phyloP scores from a whole-genome alignment of 805 yeast species.

The Kodamaea leandrae region DNA sequence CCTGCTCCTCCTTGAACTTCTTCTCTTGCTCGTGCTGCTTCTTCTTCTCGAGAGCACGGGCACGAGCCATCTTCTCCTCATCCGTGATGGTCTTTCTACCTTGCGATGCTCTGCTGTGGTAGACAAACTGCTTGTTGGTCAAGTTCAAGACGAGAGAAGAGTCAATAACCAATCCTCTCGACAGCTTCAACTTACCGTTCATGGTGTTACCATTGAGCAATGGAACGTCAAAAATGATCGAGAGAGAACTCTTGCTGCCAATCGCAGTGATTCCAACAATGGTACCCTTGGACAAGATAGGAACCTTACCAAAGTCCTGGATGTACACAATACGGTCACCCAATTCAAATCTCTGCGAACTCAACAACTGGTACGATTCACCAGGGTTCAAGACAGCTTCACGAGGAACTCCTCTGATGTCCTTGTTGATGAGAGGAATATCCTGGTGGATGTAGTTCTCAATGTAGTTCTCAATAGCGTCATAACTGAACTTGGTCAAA shows the following conservation, averaged over 20 bases:
- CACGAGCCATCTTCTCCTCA: conserved; percentile 19
- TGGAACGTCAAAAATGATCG: conserved; percentile 80
- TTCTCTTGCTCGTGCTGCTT: conserved; percentile 9
- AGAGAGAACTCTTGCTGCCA: conserved; percentile 64
- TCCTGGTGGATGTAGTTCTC: conserved; percentile 47
- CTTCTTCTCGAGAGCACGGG: conserved; percentile 6
- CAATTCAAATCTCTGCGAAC: conserved; percentile 71
- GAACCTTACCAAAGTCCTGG: conserved; percentile 85
- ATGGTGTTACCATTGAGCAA: conserved; percentile 79
- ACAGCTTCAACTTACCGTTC: conserved; percentile 72
- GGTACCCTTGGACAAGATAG: conserved; percentile 84
- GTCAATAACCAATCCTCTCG: conserved; percentile 82
- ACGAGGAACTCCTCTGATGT: conserved; percentile 78
- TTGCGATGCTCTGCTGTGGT: conserved; percentile 65
- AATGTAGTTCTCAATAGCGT: conserved; percentile 63
- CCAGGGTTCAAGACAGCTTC: conserved; percentile 77
- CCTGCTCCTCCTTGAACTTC: conserved; percentile 6
- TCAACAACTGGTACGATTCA: conserved; percentile 66
- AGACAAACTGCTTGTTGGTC: conserved; percentile 69
- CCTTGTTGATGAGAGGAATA: conserved; percentile 45
- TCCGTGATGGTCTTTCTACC: conserved; percentile 28
- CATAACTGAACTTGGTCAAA: conserved; percentile 62
- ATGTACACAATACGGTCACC: conserved; percentile 91
- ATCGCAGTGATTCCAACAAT: conserved; percentile 63
- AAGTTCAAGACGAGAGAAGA: conserved; percentile 79